These are phyloP conservation scores for Prinsepia uniflora DNA, from an alignment of 306 rosid species.

Conservation along the genomic window DNA sequence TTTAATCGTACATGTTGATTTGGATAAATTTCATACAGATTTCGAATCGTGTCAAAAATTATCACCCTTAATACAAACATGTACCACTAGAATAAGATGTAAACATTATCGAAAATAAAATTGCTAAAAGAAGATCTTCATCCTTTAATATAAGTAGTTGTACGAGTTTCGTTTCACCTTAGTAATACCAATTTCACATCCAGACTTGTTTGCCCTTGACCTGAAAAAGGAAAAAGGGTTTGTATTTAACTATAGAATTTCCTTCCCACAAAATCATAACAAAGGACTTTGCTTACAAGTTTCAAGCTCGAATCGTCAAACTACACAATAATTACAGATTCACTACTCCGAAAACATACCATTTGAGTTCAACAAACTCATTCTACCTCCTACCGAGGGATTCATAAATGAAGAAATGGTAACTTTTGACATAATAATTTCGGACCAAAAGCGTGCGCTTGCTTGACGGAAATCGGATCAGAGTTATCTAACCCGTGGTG, in stretches of 20 bases:
- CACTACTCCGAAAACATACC: background rate
- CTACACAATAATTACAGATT: constrained; percentile 22
- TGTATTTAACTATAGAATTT: background rate
- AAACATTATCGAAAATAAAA: too few species aligned
- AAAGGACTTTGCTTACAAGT: background rate
- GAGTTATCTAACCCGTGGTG: constrained; percentile 22
- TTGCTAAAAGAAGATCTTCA: too few species aligned
- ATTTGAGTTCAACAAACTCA: constrained; percentile 12
- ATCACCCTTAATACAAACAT: too few species aligned
- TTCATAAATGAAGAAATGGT: constrained; percentile 1
- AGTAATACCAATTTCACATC: too few species aligned
- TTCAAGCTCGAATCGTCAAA: constrained; percentile 1
- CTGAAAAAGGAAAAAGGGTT: background rate
- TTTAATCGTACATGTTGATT: too few species aligned
- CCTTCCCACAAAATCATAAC: background rate
- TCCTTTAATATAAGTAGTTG: too few species aligned
- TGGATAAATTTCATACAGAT: too few species aligned
- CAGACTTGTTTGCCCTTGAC: too few species aligned
- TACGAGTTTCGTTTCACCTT: too few species aligned
- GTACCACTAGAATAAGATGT: too few species aligned
- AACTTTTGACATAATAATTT: background rate
- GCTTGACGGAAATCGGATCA: background rate
- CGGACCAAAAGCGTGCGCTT: constrained; percentile 1
- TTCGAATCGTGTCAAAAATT: too few species aligned
- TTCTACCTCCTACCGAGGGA: background rate